Base-by-base conservation (phyloP, 2,329 filamentous ascomycete genomes). In the Alternaria viburni region DNA sequence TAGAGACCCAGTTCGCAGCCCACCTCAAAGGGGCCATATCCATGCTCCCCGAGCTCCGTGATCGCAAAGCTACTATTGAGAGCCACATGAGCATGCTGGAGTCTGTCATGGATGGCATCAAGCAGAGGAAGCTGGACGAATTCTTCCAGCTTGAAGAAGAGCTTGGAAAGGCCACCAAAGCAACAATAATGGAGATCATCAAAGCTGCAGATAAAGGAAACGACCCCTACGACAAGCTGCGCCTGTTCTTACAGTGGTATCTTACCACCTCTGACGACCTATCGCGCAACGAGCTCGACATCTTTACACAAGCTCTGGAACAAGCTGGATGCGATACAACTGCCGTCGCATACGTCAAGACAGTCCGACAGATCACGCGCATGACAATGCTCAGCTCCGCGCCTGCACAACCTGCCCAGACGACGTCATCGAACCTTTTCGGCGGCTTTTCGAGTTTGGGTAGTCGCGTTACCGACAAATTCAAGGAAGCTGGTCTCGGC, bases 351-450 rank as follows among this genome's bases (percentile, higher is more conserved):
- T 98, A 98, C 72, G 88, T 99, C 71, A 90, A 74, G 55, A 70
- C 74, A 89, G 92, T 98, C 56, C 93, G 95, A 64, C 93, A 96
- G 69, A 93, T 97, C 54, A 98, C 95, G 6, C 93, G 96, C 68
- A 97, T 98, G 93, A 98, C 95, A 13, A 97, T 98, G 88, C 91
- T 99, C 79, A 93, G 94, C 5, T 96, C 94, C 1, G 90, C 94
- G 28, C 90, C 92, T 10, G 85, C 86, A 13, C 85, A 91, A 64
- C 83, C 89, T 13, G 84, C 87, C 17, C 86, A 90, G 71, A 88
- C 50, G 12, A 46, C 88, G 68, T 79, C 92, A 4, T 90, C 88
- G 6, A 93, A 97, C 73, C 86, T 99, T 15, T 97, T 99, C 83
- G 91, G 93, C 19, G 93, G 94, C 51, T 97, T 99, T 83, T 96